Conservation (phyloP, 164 flowering plant genomes). For the Akebia trifoliata region DNA sequence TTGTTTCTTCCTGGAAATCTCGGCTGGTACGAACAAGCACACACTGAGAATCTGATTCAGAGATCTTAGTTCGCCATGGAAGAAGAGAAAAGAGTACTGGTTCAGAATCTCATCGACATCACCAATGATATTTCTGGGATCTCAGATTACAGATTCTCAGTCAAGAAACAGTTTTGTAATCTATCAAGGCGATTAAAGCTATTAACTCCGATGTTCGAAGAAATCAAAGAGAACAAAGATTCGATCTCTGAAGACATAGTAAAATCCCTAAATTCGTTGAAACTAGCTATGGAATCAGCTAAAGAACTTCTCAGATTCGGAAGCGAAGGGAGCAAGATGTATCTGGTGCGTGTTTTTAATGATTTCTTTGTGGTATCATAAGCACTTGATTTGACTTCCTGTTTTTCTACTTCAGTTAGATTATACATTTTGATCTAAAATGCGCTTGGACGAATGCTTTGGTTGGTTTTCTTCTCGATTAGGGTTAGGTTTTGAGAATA, state of each 20-base stretch:
- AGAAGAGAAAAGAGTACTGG: constrained; percentile 29
- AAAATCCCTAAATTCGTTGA: constrained; percentile 32
- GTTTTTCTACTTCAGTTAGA: too few species aligned
- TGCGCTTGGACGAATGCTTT: too few species aligned
- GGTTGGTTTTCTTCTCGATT: too few species aligned
- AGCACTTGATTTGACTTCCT: too few species aligned
- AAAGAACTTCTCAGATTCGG: constrained; percentile 68
- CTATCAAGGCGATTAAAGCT: constrained; percentile 79
- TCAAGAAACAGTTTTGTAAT: constrained; percentile 74
- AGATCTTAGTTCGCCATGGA: too few species aligned
- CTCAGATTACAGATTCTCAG: constrained; percentile 50
- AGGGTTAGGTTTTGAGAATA: too few species aligned
- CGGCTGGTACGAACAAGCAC: too few species aligned
- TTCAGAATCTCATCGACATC: constrained; percentile 42
- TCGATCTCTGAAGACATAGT: constrained; percentile 34
- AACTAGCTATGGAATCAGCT: constrained; percentile 45
- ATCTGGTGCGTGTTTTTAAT: constrained; percentile 64
- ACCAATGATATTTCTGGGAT: constrained; percentile 57
- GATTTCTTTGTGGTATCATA: too few species aligned
- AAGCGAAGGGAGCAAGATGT: constrained; percentile 78
- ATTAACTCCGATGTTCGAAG: constrained; percentile 84
- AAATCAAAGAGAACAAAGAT: constrained; percentile 60
- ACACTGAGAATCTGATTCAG: too few species aligned
- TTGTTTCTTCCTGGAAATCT: too few species aligned
- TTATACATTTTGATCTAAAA: too few species aligned